Conservation (phyloP, 169 alveolate genomes). For the Plasmodium blacklocki region DNA sequence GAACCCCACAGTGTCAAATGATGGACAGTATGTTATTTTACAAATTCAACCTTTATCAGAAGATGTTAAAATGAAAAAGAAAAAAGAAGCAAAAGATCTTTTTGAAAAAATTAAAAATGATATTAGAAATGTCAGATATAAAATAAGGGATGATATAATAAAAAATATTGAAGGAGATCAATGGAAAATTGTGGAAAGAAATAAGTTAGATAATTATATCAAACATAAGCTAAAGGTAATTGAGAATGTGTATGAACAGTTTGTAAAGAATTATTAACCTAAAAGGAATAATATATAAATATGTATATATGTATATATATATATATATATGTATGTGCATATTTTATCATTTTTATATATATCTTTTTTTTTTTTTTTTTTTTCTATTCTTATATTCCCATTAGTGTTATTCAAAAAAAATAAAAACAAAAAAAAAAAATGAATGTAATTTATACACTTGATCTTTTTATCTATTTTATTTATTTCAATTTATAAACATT, state of each 20-base stretch:
- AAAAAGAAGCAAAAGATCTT: constrained; percentile 70
- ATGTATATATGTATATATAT: background rate
- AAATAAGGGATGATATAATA: constrained; percentile 43
- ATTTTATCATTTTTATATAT: too few relatives aligned
- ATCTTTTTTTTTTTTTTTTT: too few relatives aligned
- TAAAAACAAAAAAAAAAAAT: too few relatives aligned
- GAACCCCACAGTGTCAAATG: constrained; percentile 59
- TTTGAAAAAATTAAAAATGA: constrained; percentile 63
- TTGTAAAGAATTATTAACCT: constrained; percentile 1
- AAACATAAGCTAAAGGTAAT: constrained; percentile 31
- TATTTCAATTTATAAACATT: too few relatives aligned
- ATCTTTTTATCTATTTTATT: too few relatives aligned
- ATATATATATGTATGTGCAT: background rate
- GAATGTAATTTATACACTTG: too few relatives aligned
- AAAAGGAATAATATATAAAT: background rate
- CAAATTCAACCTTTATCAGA: constrained; percentile 64
- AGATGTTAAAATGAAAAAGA: constrained; percentile 53
- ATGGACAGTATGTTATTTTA: constrained; percentile 24
- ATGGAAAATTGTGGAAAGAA: constrained; percentile 63
- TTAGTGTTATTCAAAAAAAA: too few relatives aligned
- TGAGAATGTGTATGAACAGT: constrained; percentile 19
- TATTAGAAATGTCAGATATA: constrained; percentile 48
- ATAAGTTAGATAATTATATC: constrained; percentile 57
- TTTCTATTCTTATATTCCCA: too few relatives aligned
- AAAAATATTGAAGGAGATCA: constrained; percentile 44